phyloP scores from a whole-genome alignment of 495 filamentous ascomycete genomes.

The Tuber umbilicatum region DNA sequence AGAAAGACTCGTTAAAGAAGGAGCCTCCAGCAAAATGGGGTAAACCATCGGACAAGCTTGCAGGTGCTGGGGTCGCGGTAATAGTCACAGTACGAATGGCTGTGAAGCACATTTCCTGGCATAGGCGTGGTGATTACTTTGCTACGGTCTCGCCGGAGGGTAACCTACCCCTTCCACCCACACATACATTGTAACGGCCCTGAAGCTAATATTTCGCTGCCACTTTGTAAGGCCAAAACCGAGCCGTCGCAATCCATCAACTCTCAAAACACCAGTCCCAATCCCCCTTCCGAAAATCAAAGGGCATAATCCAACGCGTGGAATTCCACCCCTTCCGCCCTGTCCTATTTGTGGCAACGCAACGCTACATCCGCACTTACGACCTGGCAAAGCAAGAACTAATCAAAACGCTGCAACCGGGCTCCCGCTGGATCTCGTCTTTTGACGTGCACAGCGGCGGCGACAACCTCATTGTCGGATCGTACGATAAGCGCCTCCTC shows the following conservation, averaged over 20 bases:
- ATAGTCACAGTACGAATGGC: constrained; percentile 72
- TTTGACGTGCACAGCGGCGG: constrained; percentile 89
- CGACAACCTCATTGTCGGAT: constrained; percentile 86
- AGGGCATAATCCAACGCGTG: constrained; percentile 77
- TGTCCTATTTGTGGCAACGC: constrained; percentile 91
- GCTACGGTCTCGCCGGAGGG: constrained; percentile 71
- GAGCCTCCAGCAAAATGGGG: constrained; percentile 73
- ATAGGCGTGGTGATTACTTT: constrained; percentile 90
- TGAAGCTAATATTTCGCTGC: constrained; percentile 4
- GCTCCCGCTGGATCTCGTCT: constrained; percentile 88
- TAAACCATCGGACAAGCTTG: constrained; percentile 64
- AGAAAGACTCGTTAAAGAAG: constrained; percentile 59
- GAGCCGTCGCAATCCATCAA: constrained; percentile 92
- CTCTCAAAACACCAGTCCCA: constrained; percentile 91
- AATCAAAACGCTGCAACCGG: constrained; percentile 83
- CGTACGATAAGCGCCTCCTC: constrained; percentile 85
- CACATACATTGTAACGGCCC: not conserved
- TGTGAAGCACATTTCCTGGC: constrained; percentile 89
- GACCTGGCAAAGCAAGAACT: constrained; percentile 83
- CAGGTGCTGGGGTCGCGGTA: constrained; percentile 68
- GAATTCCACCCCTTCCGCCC: constrained; percentile 91
- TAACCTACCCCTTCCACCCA: not conserved
- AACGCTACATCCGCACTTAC: constrained; percentile 83
- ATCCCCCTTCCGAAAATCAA: constrained; percentile 81
- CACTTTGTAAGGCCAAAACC: constrained; percentile 50